Evolutionary conservation across 257 asterid species (phyloP).

Genomic region (Cordia subcordata): DNA sequence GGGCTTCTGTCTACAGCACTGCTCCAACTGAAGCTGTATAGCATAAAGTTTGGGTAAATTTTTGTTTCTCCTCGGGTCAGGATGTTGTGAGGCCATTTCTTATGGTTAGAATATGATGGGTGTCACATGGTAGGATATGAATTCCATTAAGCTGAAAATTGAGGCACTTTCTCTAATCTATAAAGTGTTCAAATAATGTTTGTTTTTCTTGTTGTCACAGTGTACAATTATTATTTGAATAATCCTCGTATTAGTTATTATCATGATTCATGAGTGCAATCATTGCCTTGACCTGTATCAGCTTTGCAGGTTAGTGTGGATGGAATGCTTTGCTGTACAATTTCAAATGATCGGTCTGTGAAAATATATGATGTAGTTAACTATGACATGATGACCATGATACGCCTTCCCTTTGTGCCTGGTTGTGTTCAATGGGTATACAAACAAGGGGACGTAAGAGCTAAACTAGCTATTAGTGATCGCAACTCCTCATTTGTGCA

Average conservation of each 20-base stretch:
- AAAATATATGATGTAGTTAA: conserved; percentile 94
- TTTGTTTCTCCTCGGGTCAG: no score
- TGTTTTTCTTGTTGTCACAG: no score
- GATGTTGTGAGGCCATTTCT: no score
- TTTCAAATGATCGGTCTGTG: conserved; percentile 83
- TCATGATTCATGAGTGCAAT: conserved; percentile 9
- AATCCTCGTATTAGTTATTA: neutral
- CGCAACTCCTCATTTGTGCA: conserved; percentile 76
- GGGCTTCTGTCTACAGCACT: no score
- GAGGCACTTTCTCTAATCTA: no score
- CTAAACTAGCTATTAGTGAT: conserved; percentile 85
- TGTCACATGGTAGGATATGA: no score
- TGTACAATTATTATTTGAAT: no score
- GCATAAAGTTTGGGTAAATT: no score
- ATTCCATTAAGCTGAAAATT: no score
- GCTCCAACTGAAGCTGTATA: no score
- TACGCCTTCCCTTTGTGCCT: conserved; percentile 86
- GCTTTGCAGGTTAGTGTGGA: conserved; percentile 80
- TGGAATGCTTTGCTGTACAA: conserved; percentile 94
- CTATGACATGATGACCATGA: conserved; percentile 99
- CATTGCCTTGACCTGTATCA: conserved; percentile 25
- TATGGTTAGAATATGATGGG: no score
- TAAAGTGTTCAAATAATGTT: no score
- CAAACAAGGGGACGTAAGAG: conserved; percentile 88
- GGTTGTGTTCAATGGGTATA: conserved; percentile 91